These are phyloP conservation scores for Hymenoscyphus salicellus DNA, from an alignment of 2,329 filamentous ascomycete species.

Conservation along the genomic window DNA sequence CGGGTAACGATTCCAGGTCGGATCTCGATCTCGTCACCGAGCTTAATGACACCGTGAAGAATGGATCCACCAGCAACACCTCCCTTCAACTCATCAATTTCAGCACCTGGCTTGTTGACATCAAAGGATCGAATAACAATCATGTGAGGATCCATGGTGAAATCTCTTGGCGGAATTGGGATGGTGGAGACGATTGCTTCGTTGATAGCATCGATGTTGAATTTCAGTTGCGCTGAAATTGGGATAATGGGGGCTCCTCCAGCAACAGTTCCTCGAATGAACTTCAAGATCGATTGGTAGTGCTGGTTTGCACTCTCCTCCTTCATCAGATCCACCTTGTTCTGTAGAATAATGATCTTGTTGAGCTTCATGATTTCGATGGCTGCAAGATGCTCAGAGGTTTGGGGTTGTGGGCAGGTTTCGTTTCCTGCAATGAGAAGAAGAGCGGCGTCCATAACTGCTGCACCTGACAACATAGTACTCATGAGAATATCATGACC, in stretches of 20 bases:
- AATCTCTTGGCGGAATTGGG: conserved; percentile 86
- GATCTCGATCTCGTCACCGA: conserved; percentile 98
- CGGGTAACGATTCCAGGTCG: conserved; percentile 96
- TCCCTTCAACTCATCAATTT: conserved; percentile 97
- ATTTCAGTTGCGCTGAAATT: conserved; percentile 95
- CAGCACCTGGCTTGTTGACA: conserved; percentile 98
- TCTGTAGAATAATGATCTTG: conserved; percentile 99
- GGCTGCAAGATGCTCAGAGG: conserved; percentile 95
- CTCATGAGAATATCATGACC: conserved; percentile 99
- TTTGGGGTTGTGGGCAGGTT: conserved; percentile 96
- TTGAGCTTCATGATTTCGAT: conserved; percentile 99
- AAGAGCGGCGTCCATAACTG: conserved; percentile 98
- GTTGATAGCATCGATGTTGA: conserved; percentile 98
- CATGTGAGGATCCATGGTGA: conserved; percentile 91
- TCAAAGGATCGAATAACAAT: conserved; percentile 99
- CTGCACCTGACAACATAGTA: conserved; percentile 98
- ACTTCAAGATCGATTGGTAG: conserved; percentile 96
- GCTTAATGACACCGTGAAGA: conserved; percentile 91
- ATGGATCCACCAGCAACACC: conserved; percentile 98
- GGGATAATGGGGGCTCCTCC: conserved; percentile 94
- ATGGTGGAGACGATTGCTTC: conserved; percentile 95
- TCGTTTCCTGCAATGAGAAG: conserved; percentile 97
- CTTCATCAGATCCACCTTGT: conserved; percentile 98
- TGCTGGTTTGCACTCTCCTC: conserved; percentile 92
- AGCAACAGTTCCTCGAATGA: conserved; percentile 95